Evolutionary conservation across 2,329 filamentous ascomycete genomes (phyloP).

Genomic region (Colletotrichum sp.): DNA sequence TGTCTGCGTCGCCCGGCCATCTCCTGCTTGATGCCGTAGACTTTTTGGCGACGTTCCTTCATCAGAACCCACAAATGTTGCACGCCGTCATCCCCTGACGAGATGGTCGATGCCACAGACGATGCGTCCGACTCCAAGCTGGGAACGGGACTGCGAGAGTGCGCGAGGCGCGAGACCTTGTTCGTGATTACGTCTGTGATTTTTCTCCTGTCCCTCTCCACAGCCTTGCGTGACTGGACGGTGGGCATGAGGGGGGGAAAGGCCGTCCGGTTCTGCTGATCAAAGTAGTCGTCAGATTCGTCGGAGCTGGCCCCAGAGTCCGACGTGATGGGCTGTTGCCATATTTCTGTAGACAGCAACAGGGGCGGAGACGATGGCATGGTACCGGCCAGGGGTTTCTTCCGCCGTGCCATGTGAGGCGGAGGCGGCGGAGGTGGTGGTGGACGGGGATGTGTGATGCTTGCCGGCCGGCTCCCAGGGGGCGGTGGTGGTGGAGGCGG

Average conservation of each 20-base stretch:
- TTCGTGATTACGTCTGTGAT: conserved; percentile 35
- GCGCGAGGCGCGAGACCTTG: conserved; percentile 36
- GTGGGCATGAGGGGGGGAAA: conserved; percentile 21
- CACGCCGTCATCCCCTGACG: conserved; percentile 28
- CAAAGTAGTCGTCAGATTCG: not conserved
- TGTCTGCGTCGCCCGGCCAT: conserved; percentile 36
- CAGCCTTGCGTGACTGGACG: not conserved
- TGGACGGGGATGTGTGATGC: not conserved
- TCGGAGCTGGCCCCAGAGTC: conserved; percentile 3
- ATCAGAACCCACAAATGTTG: conserved; percentile 38
- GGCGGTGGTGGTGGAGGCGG: not conserved
- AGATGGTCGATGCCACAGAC: not conserved
- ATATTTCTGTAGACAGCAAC: not conserved
- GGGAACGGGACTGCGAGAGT: conserved; percentile 23
- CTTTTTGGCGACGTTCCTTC: conserved; percentile 34
- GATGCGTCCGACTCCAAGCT: conserved; percentile 7
- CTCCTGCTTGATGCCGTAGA: conserved; percentile 30
- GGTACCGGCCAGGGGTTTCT: not conserved
- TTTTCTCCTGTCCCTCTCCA: not conserved
- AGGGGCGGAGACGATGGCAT: not conserved
- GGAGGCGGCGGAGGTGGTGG: not conserved
- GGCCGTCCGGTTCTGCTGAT: not conserved
- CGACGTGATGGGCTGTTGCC: not conserved
- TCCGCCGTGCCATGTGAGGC: not conserved
- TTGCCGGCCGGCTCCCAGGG: not conserved